Percentiles rank a stretch among this genome's conserved stretches.
Conservation (phyloP, 2,329 filamentous ascomycete species). For the Knufia fluminis region DNA sequence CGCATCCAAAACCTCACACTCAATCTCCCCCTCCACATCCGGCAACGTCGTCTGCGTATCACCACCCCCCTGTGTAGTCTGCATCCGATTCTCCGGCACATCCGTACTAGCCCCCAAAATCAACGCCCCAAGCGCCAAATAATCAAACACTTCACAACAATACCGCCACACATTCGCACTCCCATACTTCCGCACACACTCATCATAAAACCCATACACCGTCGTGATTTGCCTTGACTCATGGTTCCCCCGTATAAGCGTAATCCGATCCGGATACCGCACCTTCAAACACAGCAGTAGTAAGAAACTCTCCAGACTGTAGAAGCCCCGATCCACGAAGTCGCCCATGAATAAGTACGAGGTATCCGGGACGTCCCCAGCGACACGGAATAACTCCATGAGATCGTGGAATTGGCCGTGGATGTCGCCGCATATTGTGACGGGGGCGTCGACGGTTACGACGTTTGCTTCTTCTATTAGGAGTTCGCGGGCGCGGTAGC, state of each 20-base stretch:
- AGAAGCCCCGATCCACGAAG: constrained; percentile 96
- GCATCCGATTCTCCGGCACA: constrained; percentile 51
- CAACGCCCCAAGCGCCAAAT: constrained; percentile 80
- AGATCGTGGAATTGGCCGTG: constrained; percentile 94
- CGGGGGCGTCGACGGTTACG: constrained; percentile 85
- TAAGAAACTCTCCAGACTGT: constrained; percentile 92
- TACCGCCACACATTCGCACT: constrained; percentile 95
- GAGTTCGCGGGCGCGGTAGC: constrained; percentile 92
- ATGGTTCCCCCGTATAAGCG: constrained; percentile 76
- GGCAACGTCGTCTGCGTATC: constrained; percentile 43
- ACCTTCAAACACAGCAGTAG: constrained; percentile 94
- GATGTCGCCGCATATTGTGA: constrained; percentile 96
- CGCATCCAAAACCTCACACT: constrained; percentile 88
- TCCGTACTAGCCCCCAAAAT: constrained; percentile 72
- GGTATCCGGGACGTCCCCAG: constrained; percentile 86
- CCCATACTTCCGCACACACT: constrained; percentile 91
- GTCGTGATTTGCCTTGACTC: constrained; percentile 85
- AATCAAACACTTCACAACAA: constrained; percentile 97
- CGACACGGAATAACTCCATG: constrained; percentile 93
- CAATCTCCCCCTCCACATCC: constrained; percentile 60
- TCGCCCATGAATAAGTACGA: constrained; percentile 98
- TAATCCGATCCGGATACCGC: constrained; percentile 93
- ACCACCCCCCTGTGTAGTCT: constrained; percentile 13
- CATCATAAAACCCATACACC: constrained; percentile 97
- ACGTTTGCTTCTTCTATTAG: constrained; percentile 97